Evolutionary conservation across 768 basidiomycete genomes (phyloP), one percentile per base, ranked within the genome.

Genomic region (Sutorius australiensis): DNA sequence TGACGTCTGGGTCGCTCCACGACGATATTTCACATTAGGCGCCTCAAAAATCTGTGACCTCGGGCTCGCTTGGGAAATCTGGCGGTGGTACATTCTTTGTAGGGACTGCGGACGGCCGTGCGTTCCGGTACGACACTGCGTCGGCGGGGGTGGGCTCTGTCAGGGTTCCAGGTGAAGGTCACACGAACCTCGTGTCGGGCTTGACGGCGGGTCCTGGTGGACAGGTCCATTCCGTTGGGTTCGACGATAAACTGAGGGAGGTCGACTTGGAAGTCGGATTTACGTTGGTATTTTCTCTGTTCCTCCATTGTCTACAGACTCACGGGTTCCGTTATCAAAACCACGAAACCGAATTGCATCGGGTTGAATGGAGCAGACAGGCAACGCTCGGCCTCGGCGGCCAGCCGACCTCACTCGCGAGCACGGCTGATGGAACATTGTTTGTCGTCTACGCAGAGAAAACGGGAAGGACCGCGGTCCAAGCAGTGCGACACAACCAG

Each of bases 61-160:
- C 88, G 0, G 76, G 81, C 16, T 67, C 80, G 1, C 66, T 78
- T 0, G 61, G 67, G 1, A 64, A 67, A 3, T 65, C 76, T 2
- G 58, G 49, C 0, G 42, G 17, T 6, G 67, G 66, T n/a, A 92
- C 91, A 0, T 91, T 95, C 75, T 74, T 93, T 51, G 80, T 84
- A 0, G 93, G 93, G 16, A 84, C 86, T 0, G 84, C 86, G 5
- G 89, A 92, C 55, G 92, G 93, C 1, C 84, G 89, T 13, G 72
- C 84, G 1, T 75, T 86, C 43, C 77, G 84, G 2, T 91, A 87
- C 65, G 78, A 83, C 14, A 72, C 77, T 1, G 32, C 54, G 14
- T 56, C 54, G 9, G 46, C 43, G 3, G 53, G 59, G n/a, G 38
- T 37, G 1, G 45, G 49, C n/a, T 59, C 65, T 24, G 67, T 72